Evolutionary conservation across 495 filamentous ascomycete species (phyloP).

Genomic region (Penicillium subrubescens): DNA sequence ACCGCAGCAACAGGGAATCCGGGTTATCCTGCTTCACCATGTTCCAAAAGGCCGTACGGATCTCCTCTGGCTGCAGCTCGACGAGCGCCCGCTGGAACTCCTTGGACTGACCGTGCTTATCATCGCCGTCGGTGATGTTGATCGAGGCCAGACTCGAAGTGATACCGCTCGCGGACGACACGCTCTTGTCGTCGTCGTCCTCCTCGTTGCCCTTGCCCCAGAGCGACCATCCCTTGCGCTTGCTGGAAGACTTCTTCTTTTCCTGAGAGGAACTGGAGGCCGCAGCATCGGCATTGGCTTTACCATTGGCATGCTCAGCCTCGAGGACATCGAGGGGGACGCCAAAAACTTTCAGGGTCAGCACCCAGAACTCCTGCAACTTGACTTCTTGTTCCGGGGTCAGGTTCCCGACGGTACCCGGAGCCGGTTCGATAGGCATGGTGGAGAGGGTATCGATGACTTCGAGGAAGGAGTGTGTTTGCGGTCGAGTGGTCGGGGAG

Average conservation of each 20-base stretch:
- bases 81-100: slow-evolving; percentile 80
- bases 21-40: slow-evolving; percentile 98
- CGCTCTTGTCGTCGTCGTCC: slow-evolving; percentile 50
- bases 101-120: slow-evolving; percentile 92
- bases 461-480: slow-evolving; percentile 34
- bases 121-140: slow-evolving; percentile 62
- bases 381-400: slow-evolving; percentile 88
- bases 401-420: slow-evolving; percentile 83
- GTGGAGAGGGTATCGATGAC: slow-evolving; percentile 45
- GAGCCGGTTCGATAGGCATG: slow-evolving; percentile 50
- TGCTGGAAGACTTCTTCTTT: slow-evolving; percentile 70
- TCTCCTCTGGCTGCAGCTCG: slow-evolving; percentile 71
- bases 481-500: neutral
- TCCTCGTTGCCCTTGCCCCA: slow-evolving; percentile 56
- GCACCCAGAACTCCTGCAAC: slow-evolving; percentile 82
- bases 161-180: slow-evolving; percentile 35
- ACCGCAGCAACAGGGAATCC: slow-evolving; percentile 83
- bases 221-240: slow-evolving; percentile 59
- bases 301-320: slow-evolving; percentile 10
- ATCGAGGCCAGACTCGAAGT: slow-evolving; percentile 35
- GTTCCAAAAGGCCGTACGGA: slow-evolving; percentile 84
- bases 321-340: slow-evolving; percentile 48
- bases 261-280: slow-evolving; percentile 27
- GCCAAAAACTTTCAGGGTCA: slow-evolving; percentile 78
- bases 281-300: slow-evolving; percentile 19